These are phyloP conservation scores for Geranium incanum DNA, from an alignment of 441 rosid genomes.

Conservation along the genomic window DNA sequence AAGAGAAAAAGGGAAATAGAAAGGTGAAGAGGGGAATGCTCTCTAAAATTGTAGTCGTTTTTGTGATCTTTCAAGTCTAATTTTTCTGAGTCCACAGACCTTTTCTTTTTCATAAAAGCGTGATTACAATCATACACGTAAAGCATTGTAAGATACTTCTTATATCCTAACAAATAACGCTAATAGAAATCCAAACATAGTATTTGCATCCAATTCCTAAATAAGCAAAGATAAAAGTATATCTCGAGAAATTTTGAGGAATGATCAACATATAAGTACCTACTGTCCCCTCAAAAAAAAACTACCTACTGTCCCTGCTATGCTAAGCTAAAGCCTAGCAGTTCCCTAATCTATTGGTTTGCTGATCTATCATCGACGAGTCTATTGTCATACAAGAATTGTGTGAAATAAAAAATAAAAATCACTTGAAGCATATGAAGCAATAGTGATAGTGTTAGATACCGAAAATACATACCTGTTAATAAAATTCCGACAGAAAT, in stretches of 20 bases:
- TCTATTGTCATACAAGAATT: not conserved
- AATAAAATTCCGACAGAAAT: slow-evolving; percentile 82
- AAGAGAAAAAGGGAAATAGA: not conserved
- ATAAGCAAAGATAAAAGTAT: not conserved
- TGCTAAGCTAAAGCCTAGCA: not conserved
- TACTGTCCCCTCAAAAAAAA: too few species aligned
- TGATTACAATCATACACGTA: not conserved
- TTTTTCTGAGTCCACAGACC: not conserved
- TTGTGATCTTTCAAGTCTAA: not conserved
- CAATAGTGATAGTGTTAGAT: not conserved
- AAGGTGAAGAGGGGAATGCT: not conserved
- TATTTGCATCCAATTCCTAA: slow-evolving; percentile 5
- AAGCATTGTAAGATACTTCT: not conserved
- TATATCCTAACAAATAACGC: not conserved
- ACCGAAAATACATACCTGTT: slow-evolving; percentile 46
- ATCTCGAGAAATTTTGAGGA: not conserved
- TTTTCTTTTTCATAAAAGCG: not conserved
- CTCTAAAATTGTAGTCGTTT: not conserved
- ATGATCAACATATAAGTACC: not conserved
- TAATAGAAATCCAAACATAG: not conserved
- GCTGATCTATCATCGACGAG: not conserved
- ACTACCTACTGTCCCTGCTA: not conserved
- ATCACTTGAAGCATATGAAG: not conserved
- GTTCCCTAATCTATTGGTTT: not conserved
- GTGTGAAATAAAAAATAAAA: slow-evolving; percentile 3